Percentiles rank a stretch among this genome's conserved stretches.
Conservation (phyloP, 1,139 yeast genomes). For the Candida albicans region DNA sequence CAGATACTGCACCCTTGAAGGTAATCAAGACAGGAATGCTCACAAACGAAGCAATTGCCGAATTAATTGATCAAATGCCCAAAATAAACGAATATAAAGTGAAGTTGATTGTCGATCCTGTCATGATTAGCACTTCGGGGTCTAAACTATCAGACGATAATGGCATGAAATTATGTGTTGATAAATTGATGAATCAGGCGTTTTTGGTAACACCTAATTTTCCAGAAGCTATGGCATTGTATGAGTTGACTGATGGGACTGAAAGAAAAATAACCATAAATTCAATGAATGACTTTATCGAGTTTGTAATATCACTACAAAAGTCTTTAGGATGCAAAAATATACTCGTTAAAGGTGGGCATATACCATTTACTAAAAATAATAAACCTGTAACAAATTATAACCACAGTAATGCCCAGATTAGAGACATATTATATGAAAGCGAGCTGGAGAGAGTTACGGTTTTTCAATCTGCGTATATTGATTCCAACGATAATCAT, state of each 20-base stretch:
- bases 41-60: conserved; percentile 55
- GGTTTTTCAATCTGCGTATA: conserved; percentile 49
- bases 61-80: conserved; percentile 38
- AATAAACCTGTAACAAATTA: conserved; percentile 17
- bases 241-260: conserved; percentile 18
- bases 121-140: conserved; percentile 80
- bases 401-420: conserved; percentile 19
- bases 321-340: conserved; percentile 45
- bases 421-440: conserved; percentile 65
- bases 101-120: conserved; percentile 72
- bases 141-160: conserved; percentile 51
- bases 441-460: conserved; percentile 36
- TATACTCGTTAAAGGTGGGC: conserved; percentile 83
- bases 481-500: conserved; percentile 62
- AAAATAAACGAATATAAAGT: conserved; percentile 28
- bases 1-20: conserved; percentile 37
- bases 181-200: conserved; percentile 52
- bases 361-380: conserved; percentile 50
- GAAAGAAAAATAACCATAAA: conserved; percentile 7
- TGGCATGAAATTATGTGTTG: conserved; percentile 46
- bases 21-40: conserved; percentile 85
- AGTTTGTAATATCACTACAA: conserved; percentile 47
- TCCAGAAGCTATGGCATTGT: conserved; percentile 57
- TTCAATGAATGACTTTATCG: conserved; percentile 15
- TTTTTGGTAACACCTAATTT: conserved; percentile 77